Evolutionary conservation across 805 yeast genomes (phyloP).

Genomic region (Candida rishiriensis): DNA sequence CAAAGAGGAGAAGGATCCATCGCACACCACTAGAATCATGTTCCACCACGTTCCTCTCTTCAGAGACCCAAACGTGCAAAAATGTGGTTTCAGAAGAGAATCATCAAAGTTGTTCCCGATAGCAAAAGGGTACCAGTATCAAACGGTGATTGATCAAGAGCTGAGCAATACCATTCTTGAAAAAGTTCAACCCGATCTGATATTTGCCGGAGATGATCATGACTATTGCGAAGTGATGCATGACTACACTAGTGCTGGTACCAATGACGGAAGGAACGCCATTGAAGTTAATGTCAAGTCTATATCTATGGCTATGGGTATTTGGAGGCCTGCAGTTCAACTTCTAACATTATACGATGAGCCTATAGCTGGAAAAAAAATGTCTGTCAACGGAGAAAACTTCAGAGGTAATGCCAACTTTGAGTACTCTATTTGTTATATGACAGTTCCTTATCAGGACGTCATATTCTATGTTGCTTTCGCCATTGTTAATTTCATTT

Average conservation of each 20-base stretch:
- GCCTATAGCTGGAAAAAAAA: constrained; percentile 1
- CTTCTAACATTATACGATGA: constrained; percentile 51
- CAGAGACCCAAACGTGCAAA: constrained; percentile 55
- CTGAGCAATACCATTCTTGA: constrained; percentile 55
- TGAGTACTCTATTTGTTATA: constrained; percentile 40
- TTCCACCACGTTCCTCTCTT: constrained; percentile 86
- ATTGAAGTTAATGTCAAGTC: constrained; percentile 82
- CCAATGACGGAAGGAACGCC: constrained; percentile 6
- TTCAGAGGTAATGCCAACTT: constrained; percentile 27
- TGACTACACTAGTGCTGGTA: constrained; percentile 1
- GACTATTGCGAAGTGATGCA: constrained; percentile 61
- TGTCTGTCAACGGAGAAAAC: constrained; percentile 3
- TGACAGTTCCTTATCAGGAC: constrained; percentile 42
- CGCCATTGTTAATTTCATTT: constrained; percentile 26
- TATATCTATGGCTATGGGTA: constrained; percentile 91
- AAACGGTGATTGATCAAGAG: constrained; percentile 72
- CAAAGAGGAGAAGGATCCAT: constrained; percentile 23
- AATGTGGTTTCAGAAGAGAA: constrained; percentile 80
- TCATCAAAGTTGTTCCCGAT: constrained; percentile 60
- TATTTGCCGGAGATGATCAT: constrained; percentile 95
- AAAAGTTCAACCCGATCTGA: constrained; percentile 56
- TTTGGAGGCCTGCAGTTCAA: constrained; percentile 81
- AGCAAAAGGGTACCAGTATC: constrained; percentile 76
- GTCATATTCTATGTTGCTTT: constrained; percentile 33
- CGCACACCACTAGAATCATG: constrained; percentile 55